A percentile compares a stretch with the other conserved stretches of the same genome.
These are phyloP conservation scores for Acer saccharum DNA, from an alignment of 345 rosid species.

Conservation along the genomic window DNA sequence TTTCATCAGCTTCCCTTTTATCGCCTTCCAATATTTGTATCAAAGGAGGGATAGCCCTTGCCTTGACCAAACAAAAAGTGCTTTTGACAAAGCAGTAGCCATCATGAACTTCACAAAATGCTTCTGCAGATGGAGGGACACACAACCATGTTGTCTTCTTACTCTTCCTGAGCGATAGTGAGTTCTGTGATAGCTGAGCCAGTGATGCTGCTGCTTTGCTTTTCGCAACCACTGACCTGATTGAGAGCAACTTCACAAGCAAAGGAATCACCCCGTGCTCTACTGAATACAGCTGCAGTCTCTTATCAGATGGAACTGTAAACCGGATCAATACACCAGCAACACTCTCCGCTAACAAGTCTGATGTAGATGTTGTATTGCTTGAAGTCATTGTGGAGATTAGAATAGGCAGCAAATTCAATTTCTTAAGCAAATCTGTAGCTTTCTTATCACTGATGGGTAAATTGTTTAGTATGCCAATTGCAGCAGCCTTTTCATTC, in stretches of 20 bases:
- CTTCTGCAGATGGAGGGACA: constrained; percentile 38
- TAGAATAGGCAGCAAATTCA: constrained; percentile 48
- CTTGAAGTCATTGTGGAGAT: constrained; percentile 34
- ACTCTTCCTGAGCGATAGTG: constrained; percentile 45
- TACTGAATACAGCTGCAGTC: constrained; percentile 53
- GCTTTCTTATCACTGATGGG: constrained; percentile 50
- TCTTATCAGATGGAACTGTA: constrained; percentile 61
- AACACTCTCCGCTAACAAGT: constrained; percentile 41
- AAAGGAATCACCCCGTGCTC: constrained; percentile 54
- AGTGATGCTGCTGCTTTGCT: constrained; percentile 58
- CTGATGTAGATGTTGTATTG: constrained; percentile 23
- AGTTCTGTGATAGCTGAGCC: constrained; percentile 64
- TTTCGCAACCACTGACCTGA: constrained; percentile 44
- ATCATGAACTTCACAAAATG: constrained; percentile 58
- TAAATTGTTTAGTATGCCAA: constrained; percentile 60
- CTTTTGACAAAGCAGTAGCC: constrained; percentile 46
- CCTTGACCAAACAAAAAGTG: constrained; percentile 66
- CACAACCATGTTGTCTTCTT: constrained; percentile 50
- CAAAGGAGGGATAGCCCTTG: constrained; percentile 52
- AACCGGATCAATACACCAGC: constrained; percentile 55
- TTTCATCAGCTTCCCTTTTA: constrained; percentile 59
- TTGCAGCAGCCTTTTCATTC: constrained; percentile 54
- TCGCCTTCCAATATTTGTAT: constrained; percentile 46
- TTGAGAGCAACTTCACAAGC: constrained; percentile 56
- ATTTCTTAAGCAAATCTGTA: constrained; percentile 44